phyloP scores from a whole-genome alignment of 208 protist genomes.

The Leishmania major region DNA sequence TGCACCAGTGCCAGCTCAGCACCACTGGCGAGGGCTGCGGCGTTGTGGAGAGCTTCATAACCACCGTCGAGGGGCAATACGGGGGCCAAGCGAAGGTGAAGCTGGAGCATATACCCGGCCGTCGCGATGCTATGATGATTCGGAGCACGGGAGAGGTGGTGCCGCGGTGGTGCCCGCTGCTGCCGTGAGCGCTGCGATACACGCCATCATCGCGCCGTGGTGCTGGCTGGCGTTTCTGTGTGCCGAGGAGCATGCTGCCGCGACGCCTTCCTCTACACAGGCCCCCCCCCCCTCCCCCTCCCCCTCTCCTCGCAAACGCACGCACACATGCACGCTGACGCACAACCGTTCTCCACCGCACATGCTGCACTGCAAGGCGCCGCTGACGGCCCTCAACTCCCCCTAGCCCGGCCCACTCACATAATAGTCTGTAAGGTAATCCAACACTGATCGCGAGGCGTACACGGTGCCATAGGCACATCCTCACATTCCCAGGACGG shows the following conservation, averaged over 20 bases:
- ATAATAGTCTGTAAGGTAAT: background rate
- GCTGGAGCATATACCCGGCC: constrained; percentile 55
- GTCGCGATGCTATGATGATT: constrained; percentile 63
- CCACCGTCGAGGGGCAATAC: constrained; percentile 12
- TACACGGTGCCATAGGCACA: background rate
- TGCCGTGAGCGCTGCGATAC: constrained; percentile 10
- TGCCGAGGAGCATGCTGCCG: background rate
- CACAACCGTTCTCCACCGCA: background rate
- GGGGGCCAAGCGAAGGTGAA: constrained; percentile 16
- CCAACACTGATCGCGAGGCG: background rate
- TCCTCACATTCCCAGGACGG: background rate
- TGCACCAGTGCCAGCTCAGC: constrained; percentile 77
- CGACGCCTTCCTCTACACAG: background rate
- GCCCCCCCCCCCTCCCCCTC: background rate
- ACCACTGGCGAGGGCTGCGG: constrained; percentile 58
- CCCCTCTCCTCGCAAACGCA: background rate
- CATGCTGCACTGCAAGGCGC: background rate
- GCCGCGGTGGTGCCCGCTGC: constrained; percentile 70
- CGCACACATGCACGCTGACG: background rate
- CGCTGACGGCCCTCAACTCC: background rate
- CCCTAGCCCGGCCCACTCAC: background rate
- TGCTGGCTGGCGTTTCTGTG: background rate
- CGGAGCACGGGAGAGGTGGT: constrained; percentile 38
- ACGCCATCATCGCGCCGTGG: background rate
- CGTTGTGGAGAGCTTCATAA: constrained; percentile 50